Evolutionary conservation across 768 basidiomycete genomes (phyloP).

Genomic region (Russula earlei): DNA sequence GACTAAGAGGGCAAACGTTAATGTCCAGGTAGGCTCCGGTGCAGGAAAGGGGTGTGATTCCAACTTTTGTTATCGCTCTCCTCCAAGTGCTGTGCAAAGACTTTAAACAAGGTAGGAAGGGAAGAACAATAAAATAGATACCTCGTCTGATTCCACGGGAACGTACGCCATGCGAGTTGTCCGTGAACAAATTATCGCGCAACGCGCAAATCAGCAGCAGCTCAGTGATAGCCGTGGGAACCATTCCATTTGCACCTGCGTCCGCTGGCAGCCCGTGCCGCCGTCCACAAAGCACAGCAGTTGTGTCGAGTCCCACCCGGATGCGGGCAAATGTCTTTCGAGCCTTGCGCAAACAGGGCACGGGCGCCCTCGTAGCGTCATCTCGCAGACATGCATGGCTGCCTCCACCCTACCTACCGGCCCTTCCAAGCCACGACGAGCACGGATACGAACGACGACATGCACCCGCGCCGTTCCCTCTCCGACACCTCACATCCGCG

Average conservation of each 20-base stretch:
- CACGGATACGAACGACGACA: too few species aligned
- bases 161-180: conserved; percentile 77
- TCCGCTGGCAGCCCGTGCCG: too few species aligned
- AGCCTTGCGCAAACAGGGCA: conserved; percentile 20
- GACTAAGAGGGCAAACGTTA: neutral
- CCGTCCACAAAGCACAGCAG: too few species aligned
- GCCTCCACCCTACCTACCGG: neutral
- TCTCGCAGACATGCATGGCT: neutral
- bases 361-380: conserved; percentile 9
- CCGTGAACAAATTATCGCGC: too few species aligned
- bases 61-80: conserved; percentile 26
- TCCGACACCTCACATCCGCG: neutral
- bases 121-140: conserved; percentile 21
- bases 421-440: neutral
- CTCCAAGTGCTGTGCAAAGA: conserved; percentile 38
- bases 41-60: neutral
- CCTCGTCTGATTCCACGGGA: conserved; percentile 62
- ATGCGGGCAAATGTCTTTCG: conserved; percentile 6
- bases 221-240: neutral
- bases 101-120: neutral
- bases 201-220: too few species aligned
- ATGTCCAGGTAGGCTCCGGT: too few species aligned
- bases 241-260: too few species aligned
- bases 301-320: too few species aligned
- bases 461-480: neutral